Evolutionary conservation across 2,329 filamentous ascomycete genomes (phyloP).

Genomic region (Monosporascus ibericus): DNA sequence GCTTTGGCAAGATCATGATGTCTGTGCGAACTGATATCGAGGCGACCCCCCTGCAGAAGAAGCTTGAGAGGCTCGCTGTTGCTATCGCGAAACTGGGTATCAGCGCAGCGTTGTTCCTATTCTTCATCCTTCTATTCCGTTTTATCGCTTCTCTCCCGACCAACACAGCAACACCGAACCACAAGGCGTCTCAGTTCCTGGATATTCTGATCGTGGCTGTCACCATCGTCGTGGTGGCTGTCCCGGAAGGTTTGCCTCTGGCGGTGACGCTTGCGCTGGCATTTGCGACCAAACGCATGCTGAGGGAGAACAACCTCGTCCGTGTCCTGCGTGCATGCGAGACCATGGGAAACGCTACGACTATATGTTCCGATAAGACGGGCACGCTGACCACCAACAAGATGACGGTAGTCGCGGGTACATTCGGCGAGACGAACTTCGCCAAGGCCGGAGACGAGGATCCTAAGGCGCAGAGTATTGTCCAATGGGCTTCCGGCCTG

Average conservation of each 20-base stretch:
- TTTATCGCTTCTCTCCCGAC: constrained; percentile 58
- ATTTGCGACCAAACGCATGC: constrained; percentile 61
- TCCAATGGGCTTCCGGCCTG: constrained; percentile 25
- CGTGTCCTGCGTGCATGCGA: constrained; percentile 62
- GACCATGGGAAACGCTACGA: constrained; percentile 66
- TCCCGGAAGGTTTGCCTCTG: constrained; percentile 60
- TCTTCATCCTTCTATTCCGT: constrained; percentile 72
- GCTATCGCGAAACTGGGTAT: constrained; percentile 49
- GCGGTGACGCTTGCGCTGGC: constrained; percentile 63
- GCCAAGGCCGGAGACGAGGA: constrained; percentile 19
- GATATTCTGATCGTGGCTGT: constrained; percentile 59
- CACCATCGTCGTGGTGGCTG: constrained; percentile 63
- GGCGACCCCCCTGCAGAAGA: constrained; percentile 47
- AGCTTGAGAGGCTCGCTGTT: constrained; percentile 44
- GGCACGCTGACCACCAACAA: constrained; percentile 69
- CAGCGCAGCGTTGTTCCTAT: constrained; percentile 67
- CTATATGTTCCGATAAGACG: constrained; percentile 76
- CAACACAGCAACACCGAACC: constrained; percentile 38
- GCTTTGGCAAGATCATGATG: constrained; percentile 51
- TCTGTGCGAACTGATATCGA: constrained; percentile 46
- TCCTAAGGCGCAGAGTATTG: constrained; percentile 11
- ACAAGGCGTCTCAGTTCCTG: constrained; percentile 58
- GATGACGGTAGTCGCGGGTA: constrained; percentile 71
- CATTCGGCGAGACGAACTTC: constrained; percentile 44
- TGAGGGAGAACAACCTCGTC: constrained; percentile 67